Evolutionary conservation across 345 rosid genomes (phyloP).

Genomic region (Dipteronia dyeriana): DNA sequence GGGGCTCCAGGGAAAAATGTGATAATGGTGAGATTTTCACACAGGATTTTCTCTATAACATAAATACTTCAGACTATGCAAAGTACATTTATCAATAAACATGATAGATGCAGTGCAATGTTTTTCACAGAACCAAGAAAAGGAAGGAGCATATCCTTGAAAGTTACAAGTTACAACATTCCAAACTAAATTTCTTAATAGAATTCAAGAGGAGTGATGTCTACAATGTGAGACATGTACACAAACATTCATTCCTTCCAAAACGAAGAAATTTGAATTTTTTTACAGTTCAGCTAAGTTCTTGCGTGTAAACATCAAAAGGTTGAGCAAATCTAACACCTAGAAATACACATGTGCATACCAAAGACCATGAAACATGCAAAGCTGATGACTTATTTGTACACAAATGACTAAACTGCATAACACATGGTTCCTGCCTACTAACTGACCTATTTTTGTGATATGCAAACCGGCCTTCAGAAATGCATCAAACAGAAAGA

Average conservation of each 20-base stretch:
- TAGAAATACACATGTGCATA: too few species aligned
- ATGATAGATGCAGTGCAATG: not conserved
- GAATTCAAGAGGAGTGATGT: not conserved
- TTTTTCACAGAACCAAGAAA: not conserved
- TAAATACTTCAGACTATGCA: not conserved
- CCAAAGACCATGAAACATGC: too few species aligned
- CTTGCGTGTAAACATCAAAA: too few species aligned
- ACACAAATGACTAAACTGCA: too few species aligned
- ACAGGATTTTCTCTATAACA: not conserved
- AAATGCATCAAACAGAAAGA: too few species aligned
- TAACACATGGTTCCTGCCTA: too few species aligned
- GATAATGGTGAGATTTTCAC: not conserved
- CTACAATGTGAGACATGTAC: not conserved
- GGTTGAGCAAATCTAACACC: too few species aligned
- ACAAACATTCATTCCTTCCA: not conserved
- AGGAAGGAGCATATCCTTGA: not conserved
- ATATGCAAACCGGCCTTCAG: not conserved
- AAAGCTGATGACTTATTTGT: too few species aligned
- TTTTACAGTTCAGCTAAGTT: not conserved
- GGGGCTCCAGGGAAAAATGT: too few species aligned
- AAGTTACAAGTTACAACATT: not conserved
- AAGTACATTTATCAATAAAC: not conserved
- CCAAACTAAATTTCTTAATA: not conserved
- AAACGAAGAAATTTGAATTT: not conserved
- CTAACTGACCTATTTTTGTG: too few species aligned